Percentiles rank a stretch among this genome's conserved stretches.
phyloP scores from a whole-genome alignment of 805 yeast genomes.

The Metschnikowia vanudenii region DNA sequence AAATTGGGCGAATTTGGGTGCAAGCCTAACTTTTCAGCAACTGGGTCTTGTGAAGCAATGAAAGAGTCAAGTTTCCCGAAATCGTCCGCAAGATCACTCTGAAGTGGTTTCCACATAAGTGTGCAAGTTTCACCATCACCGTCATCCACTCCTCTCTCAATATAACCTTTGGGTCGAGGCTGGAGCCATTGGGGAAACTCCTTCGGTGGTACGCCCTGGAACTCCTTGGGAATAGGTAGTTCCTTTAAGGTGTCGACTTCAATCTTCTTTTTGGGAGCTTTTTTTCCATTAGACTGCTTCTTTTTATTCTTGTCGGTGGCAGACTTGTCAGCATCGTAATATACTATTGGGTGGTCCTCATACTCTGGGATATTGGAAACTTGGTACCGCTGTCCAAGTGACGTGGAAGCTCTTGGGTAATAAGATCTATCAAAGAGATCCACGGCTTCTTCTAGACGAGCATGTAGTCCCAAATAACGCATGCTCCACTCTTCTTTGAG shows the following conservation, averaged over 20 bases:
- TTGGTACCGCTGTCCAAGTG: conserved; percentile 74
- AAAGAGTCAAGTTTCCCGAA: conserved; percentile 49
- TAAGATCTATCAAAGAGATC: conserved; percentile 72
- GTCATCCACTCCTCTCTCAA: conserved; percentile 78
- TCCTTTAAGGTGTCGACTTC: conserved; percentile 23
- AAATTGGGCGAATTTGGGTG: conserved; percentile 75
- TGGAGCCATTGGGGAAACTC: conserved; percentile 75
- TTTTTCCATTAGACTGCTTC: conserved; percentile 14
- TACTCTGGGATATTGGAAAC: conserved; percentile 63
- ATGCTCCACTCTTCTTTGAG: conserved; percentile 76
- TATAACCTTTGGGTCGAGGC: conserved; percentile 73
- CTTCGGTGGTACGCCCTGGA: conserved; percentile 35
- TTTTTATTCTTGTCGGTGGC: conserved; percentile 10
- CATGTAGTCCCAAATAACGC: conserved; percentile 74
- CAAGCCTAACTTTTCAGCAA: conserved; percentile 56
- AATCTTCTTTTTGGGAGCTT: conserved; percentile 17
- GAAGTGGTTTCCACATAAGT: conserved; percentile 62
- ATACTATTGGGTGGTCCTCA: conserved; percentile 59
- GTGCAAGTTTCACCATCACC: conserved; percentile 51
- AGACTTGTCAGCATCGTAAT: conserved; percentile 47
- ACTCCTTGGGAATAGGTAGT: conserved; percentile 50
- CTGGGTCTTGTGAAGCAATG: conserved; percentile 50
- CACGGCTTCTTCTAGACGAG: conserved; percentile 70
- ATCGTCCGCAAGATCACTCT: conserved; percentile 24
- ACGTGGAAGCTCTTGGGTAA: conserved; percentile 75